Percentiles rank a stretch among this genome's conserved stretches.
Conservation (phyloP, 768 basidiomycete genomes). For the Boletus edulis region DNA sequence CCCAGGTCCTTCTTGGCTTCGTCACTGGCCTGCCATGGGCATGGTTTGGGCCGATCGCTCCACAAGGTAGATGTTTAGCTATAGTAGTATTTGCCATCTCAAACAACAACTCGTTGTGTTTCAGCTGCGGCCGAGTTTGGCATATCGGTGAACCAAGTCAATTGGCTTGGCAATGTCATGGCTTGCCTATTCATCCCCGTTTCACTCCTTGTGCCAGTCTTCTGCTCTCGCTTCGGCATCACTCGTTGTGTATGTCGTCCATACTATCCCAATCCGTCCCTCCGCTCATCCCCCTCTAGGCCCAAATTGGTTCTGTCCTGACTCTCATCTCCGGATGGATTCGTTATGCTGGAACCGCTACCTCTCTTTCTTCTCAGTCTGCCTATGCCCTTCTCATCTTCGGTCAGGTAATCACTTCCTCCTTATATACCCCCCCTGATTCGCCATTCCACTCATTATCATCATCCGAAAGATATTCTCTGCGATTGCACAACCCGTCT, state of each 20-base stretch:
- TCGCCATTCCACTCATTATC: background rate
- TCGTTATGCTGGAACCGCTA: slow-evolving; percentile 66
- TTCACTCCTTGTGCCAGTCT: slow-evolving; percentile 55
- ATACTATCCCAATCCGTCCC: background rate
- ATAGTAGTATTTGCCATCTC: background rate
- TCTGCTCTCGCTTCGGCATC: slow-evolving; percentile 60
- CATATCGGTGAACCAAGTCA: slow-evolving; percentile 69
- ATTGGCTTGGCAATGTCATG: slow-evolving; percentile 77
- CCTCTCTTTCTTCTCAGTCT: slow-evolving; percentile 46
- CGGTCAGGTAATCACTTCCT: slow-evolving; percentile 51
- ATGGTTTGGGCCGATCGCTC: slow-evolving; percentile 86
- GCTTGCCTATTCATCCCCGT: slow-evolving; percentile 60
- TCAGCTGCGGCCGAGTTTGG: slow-evolving; percentile 62
- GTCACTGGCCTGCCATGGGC: slow-evolving; percentile 67
- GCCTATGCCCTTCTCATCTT: slow-evolving; percentile 68
- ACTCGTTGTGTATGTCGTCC: slow-evolving; percentile 53
- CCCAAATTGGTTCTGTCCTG: slow-evolving; percentile 51
- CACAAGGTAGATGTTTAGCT: slow-evolving; percentile 45
- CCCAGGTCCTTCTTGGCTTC: slow-evolving; percentile 59
- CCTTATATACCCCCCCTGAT: background rate
- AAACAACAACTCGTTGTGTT: background rate
- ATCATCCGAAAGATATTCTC: slow-evolving; percentile 49
- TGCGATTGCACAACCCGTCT: slow-evolving; percentile 66
- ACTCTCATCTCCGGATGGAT: slow-evolving; percentile 72
- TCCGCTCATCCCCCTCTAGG: slow-evolving; percentile 39